Evolutionary conservation across 495 filamentous ascomycete species (phyloP).

Genomic region (Trichoderma virens): DNA sequence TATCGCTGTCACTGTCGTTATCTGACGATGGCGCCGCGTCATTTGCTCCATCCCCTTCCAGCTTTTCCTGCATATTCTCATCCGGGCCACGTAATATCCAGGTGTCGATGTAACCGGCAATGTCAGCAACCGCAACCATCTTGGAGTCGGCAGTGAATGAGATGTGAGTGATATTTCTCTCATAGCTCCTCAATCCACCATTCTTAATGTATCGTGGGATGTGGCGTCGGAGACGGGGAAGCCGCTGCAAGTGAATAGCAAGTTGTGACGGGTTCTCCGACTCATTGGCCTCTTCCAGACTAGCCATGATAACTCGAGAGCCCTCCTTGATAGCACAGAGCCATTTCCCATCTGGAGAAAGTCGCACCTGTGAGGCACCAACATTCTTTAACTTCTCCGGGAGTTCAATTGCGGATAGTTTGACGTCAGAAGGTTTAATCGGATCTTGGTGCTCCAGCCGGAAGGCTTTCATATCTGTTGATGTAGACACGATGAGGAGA

Average conservation of each 20-base stretch:
- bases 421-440: constrained; percentile 45
- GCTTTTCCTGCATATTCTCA: constrained; percentile 22
- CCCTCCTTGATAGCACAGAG: constrained; percentile 74
- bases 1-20: constrained; percentile 22
- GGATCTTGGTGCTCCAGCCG: constrained; percentile 39
- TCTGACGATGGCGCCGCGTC: constrained; percentile 23
- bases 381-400: constrained; percentile 27
- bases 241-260: constrained; percentile 28
- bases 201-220: constrained; percentile 47
- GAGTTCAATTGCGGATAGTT: constrained; percentile 60
- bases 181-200: constrained; percentile 69
- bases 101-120: constrained; percentile 79
- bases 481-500: constrained; percentile 69
- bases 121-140: constrained; percentile 68
- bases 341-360: constrained; percentile 62
- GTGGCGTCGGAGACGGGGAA: constrained; percentile 53
- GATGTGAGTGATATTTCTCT: constrained; percentile 63
- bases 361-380: constrained; percentile 70
- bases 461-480: constrained; percentile 73
- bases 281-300: constrained; percentile 28
- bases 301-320: constrained; percentile 68
- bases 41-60: constrained; percentile 12
- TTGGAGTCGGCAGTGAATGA: constrained; percentile 76
- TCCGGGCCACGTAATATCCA: constrained; percentile 59
- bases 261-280: constrained; percentile 47